A percentile compares a stretch with the other conserved stretches of the same genome.
phyloP scores from a whole-genome alignment of 768 basidiomycete genomes.

The Rhizopogon vulgaris region DNA sequence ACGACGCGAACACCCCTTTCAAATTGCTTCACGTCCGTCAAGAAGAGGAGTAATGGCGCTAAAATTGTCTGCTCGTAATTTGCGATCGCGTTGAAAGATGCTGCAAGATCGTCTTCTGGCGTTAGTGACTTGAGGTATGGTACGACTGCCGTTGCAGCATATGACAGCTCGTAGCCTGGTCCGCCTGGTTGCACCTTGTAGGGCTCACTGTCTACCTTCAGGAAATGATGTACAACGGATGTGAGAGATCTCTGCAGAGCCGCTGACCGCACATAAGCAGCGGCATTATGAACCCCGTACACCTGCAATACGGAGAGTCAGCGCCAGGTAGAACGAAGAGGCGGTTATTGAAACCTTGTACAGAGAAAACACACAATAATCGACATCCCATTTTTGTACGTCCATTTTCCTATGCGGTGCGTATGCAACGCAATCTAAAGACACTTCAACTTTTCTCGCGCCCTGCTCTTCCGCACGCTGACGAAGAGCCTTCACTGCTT shows the following conservation, averaged over 20 bases:
- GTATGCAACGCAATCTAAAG: conserved; percentile 74
- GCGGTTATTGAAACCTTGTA: conserved; percentile 54
- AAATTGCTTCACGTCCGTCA: conserved; percentile 42
- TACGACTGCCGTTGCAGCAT: conserved; percentile 52
- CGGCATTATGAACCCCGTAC: conserved; percentile 69
- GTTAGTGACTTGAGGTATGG: conserved; percentile 61
- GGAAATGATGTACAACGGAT: conserved; percentile 68
- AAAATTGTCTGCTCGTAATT: conserved; percentile 56
- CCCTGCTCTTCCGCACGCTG: conserved; percentile 46
- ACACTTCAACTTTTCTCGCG: conserved; percentile 56
- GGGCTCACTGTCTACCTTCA: conserved; percentile 36
- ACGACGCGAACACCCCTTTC: conserved; percentile 62
- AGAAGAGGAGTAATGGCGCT: conserved; percentile 44
- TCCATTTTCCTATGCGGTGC: conserved; percentile 69
- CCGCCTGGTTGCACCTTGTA: conserved; percentile 72
- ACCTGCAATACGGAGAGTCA: conserved; percentile 36
- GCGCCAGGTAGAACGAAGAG: conserved; percentile 4
- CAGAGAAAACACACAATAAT: conserved; percentile 64
- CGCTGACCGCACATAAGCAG: conserved; percentile 50
- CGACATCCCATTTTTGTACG: conserved; percentile 72
- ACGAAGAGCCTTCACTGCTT: conserved; percentile 46
- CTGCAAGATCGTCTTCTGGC: conserved; percentile 38
- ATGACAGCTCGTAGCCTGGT: conserved; percentile 67
- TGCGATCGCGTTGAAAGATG: conserved; percentile 52
- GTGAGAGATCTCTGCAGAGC: conserved; percentile 46